A percentile compares a stretch with the other conserved stretches of the same genome.
phyloP scores from a whole-genome alignment of 306 rosid genomes.

The Trifolium subterraneum region DNA sequence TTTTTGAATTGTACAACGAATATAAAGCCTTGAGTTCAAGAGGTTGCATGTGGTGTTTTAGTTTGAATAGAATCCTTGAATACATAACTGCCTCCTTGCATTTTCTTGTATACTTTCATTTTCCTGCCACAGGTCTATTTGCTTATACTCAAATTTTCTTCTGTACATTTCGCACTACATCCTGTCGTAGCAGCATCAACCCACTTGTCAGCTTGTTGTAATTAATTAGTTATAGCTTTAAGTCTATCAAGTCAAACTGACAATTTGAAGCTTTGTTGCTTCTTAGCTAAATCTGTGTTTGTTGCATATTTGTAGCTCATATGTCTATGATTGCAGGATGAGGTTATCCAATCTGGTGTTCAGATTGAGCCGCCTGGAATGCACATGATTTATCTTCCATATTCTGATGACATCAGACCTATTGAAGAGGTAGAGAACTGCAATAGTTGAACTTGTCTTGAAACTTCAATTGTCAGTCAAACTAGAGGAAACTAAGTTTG shows the following conservation, averaged over 20 bases:
- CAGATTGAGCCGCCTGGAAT: conserved; percentile 98
- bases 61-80: conserved; percentile 10
- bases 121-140: conserved; percentile 25
- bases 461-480: not conserved
- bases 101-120: conserved; percentile 25
- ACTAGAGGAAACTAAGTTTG: conserved; percentile 11
- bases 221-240: not conserved
- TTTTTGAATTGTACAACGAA: conserved; percentile 11
- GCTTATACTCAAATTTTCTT: conserved; percentile 22
- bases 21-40: conserved; percentile 24
- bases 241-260: conserved; percentile 1
- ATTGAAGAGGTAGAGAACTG: conserved; percentile 77
- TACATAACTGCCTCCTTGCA: conserved; percentile 23
- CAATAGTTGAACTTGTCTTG: conserved; percentile 26
- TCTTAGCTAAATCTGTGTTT: conserved; percentile 8
- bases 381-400: conserved; percentile 94
- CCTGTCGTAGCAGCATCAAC: conserved; percentile 26
- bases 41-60: conserved; percentile 27
- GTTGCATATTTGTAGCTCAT: conserved; percentile 13
- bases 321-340: conserved; percentile 60
- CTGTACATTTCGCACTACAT: conserved; percentile 14
- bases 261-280: conserved; percentile 17
- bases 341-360: conserved; percentile 67
- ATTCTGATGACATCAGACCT: conserved; percentile 86
- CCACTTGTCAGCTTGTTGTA: conserved; percentile 31